Evolutionary conservation across 306 rosid genomes (phyloP).

Genomic region (Arachis stenosperma): DNA sequence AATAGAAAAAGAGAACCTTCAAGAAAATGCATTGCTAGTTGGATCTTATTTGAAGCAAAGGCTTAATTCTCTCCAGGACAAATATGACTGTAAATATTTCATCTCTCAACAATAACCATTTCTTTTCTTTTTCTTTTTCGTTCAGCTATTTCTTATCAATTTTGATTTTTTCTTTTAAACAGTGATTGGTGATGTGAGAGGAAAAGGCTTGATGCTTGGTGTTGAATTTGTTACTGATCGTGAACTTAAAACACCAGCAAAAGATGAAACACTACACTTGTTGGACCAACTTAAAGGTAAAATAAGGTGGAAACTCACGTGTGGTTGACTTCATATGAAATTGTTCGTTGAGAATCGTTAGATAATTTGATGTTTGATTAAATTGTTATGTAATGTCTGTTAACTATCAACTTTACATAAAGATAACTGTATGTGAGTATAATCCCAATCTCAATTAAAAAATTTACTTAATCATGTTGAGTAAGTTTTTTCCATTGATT

Average conservation of each 20-base stretch:
- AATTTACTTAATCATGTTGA: too few species aligned
- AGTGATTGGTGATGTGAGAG: slow-evolving; percentile 94
- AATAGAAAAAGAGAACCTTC: slow-evolving; percentile 88
- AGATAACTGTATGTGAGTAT: too few species aligned
- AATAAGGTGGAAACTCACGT: too few species aligned
- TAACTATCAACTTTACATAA: too few species aligned
- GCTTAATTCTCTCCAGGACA: slow-evolving; percentile 63
- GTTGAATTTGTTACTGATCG: slow-evolving; percentile 88
- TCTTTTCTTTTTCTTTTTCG: background rate
- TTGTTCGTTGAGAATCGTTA: too few species aligned
- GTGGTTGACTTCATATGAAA: too few species aligned
- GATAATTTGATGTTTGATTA: too few species aligned
- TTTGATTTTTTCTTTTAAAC: slow-evolving; percentile 25
- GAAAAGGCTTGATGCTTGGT: slow-evolving; percentile 88
- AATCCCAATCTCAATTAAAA: too few species aligned
- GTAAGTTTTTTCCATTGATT: too few species aligned
- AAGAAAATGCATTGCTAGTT: slow-evolving; percentile 74
- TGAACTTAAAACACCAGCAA: slow-evolving; percentile 82
- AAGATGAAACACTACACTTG: slow-evolving; percentile 64
- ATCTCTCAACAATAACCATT: background rate
- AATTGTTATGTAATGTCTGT: too few species aligned
- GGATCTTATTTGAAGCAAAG: slow-evolving; percentile 78
- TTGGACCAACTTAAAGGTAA: slow-evolving; percentile 90
- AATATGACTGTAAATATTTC: slow-evolving; percentile 67
- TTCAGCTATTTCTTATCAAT: background rate